These are phyloP conservation scores for Exophiala calicioides DNA, from an alignment of 2,329 filamentous ascomycete genomes.

Conservation along the genomic window DNA sequence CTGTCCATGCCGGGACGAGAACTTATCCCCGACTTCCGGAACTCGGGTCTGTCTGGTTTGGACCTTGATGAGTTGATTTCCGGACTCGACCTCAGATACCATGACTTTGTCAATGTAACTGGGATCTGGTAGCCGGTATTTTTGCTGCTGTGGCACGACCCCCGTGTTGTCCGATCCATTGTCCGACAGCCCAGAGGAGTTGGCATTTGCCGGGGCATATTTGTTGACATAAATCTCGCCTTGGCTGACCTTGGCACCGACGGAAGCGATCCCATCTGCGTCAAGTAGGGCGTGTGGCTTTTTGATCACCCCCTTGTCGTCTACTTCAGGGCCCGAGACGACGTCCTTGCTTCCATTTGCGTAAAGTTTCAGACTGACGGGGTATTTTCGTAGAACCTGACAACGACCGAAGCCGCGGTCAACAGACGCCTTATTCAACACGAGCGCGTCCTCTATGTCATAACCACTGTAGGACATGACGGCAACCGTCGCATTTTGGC, in stretches of 20 bases:
- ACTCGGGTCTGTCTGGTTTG: conserved; percentile 94
- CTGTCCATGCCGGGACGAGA: conserved; percentile 96
- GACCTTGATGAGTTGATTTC: conserved; percentile 85
- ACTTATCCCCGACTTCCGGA: conserved; percentile 96
- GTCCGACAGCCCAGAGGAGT: conserved; percentile 67
- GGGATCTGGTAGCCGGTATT: conserved; percentile 80
- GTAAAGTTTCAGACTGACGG: conserved; percentile 82
- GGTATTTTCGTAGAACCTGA: conserved; percentile 96
- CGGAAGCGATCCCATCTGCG: conserved; percentile 82
- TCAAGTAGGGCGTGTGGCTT: conserved; percentile 77
- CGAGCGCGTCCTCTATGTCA: conserved; percentile 97
- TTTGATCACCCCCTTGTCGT: conserved; percentile 60
- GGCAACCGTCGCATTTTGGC: conserved; percentile 94
- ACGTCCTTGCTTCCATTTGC: conserved; percentile 70
- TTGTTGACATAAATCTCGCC: conserved; percentile 92
- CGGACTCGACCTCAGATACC: conserved; percentile 84
- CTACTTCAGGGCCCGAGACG: conserved; percentile 56
- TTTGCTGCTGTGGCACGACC: conserved; percentile 47
- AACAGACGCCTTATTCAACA: conserved; percentile 92
- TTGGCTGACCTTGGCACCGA: conserved; percentile 74
- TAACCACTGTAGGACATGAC: conserved; percentile 99
- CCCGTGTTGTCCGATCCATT: conserved; percentile 51
- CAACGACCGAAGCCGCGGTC: conserved; percentile 95
- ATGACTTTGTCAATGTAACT: conserved; percentile 96
- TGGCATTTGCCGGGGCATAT: conserved; percentile 76